A percentile compares a stretch with the other conserved stretches of the same genome.
Evolutionary conservation across 169 alveolate species (phyloP).

Genomic region (Neospora caninum): DNA sequence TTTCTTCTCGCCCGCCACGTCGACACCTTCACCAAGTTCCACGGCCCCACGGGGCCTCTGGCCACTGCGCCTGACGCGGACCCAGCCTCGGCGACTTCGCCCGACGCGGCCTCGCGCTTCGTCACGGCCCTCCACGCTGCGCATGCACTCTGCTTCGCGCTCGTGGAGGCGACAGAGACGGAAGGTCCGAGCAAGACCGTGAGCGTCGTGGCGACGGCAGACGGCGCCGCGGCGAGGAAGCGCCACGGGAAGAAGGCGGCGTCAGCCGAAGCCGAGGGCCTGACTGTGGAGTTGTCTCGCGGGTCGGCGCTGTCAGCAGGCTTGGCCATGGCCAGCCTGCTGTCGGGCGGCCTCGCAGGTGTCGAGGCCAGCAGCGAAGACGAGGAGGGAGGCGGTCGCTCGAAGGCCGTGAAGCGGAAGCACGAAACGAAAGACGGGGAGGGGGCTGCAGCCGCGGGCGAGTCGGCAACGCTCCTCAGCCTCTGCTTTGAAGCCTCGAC

Average conservation of each 20-base stretch:
- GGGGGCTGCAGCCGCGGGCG: not conserved
- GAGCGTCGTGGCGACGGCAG: not conserved
- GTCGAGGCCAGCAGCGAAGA: not conserved
- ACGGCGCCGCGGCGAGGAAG: not conserved
- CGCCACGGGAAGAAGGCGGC: not conserved
- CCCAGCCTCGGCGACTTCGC: not conserved
- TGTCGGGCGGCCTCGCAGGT: not conserved
- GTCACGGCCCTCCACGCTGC: not conserved
- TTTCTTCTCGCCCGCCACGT: not conserved
- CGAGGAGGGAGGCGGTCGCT: not conserved
- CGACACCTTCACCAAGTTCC: not conserved
- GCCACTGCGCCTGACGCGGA: not conserved
- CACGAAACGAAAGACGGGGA: not conserved
- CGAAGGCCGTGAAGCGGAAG: not conserved
- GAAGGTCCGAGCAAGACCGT: not conserved
- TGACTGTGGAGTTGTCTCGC: not conserved
- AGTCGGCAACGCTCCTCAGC: not conserved
- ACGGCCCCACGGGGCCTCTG: not conserved
- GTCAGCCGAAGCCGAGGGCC: not conserved
- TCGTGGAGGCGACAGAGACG: not conserved
- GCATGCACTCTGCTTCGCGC: not conserved
- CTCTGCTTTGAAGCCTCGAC: constrained; percentile 21
- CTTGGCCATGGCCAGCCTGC: not conserved
- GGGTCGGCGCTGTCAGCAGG: not conserved
- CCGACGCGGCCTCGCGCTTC: not conserved